A percentile compares a stretch with the other conserved stretches of the same genome.
Evolutionary conservation across 805 yeast genomes (phyloP).

Genomic region (Kodamaea nitidulidarum): DNA sequence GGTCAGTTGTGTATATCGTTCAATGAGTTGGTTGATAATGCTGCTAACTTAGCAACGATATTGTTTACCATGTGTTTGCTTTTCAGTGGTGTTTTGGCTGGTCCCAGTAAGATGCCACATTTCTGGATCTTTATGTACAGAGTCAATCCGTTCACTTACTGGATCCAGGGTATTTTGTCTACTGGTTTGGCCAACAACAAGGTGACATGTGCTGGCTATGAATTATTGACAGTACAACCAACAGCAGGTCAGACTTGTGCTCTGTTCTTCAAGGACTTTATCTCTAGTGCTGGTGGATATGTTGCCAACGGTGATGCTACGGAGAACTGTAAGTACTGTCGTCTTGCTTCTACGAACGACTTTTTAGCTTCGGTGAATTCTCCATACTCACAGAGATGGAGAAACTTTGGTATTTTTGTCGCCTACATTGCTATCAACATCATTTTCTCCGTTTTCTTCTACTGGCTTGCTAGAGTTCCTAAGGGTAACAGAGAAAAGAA

Average conservation of each 20-base stretch:
- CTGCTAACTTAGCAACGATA: conserved; percentile 56
- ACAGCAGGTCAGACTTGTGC: conserved; percentile 65
- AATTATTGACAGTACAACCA: conserved; percentile 27
- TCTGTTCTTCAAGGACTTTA: conserved; percentile 44
- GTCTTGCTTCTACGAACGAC: conserved; percentile 51
- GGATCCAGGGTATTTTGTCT: conserved; percentile 53
- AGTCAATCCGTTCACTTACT: conserved; percentile 68
- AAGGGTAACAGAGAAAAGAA: conserved; percentile 24
- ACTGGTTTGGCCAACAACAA: conserved; percentile 46
- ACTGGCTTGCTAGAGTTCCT: conserved; percentile 75
- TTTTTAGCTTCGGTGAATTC: conserved; percentile 50
- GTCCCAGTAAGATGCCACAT: conserved; percentile 61
- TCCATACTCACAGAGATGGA: conserved; percentile 53
- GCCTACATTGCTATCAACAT: conserved; percentile 33
- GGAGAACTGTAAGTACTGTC: conserved; percentile 48
- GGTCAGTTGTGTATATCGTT: conserved; percentile 60
- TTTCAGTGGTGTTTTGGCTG: conserved; percentile 75
- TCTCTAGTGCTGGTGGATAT: conserved; percentile 50
- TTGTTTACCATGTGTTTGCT: conserved; percentile 59
- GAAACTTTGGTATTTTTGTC: conserved; percentile 56
- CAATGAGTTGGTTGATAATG: conserved; percentile 55
- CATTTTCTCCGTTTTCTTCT: conserved; percentile 29
- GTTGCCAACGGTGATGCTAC: conserved; percentile 49
- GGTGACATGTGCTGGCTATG: conserved; percentile 25
- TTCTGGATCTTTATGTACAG: conserved; percentile 86